A percentile compares a stretch with the other conserved stretches of the same genome.
Conservation (phyloP, 2,329 filamentous ascomycete genomes). For the Arthrinium puccinioides region DNA sequence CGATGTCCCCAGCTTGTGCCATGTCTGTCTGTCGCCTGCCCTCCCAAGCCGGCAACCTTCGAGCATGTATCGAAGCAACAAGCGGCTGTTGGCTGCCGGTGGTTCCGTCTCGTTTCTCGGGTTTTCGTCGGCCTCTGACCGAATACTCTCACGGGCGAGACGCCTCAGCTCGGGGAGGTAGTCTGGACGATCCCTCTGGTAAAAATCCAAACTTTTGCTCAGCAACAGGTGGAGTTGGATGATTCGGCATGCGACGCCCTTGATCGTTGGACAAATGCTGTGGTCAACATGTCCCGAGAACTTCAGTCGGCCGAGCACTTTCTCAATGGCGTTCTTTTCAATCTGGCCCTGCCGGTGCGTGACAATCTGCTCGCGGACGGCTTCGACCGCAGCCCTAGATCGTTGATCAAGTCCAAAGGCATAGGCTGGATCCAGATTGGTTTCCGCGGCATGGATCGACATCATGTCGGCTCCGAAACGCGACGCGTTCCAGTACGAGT, state of each 20-base stretch:
- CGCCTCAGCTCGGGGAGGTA: too few species aligned
- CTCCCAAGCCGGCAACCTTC: not conserved
- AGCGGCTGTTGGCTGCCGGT: too few species aligned
- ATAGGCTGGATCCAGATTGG: not conserved
- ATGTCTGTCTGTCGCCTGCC: not conserved
- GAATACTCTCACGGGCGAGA: too few species aligned
- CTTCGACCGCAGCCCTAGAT: not conserved
- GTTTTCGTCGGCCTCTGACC: too few species aligned
- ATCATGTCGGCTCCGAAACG: too few species aligned
- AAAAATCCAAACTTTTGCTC: not conserved
- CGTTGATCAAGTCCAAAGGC: not conserved
- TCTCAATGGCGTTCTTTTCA: not conserved
- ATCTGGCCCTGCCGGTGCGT: not conserved
- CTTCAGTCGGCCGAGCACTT: too few species aligned
- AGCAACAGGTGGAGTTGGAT: not conserved
- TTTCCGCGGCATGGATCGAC: not conserved
- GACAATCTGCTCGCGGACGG: not conserved
- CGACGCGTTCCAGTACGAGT: not conserved
- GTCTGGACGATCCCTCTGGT: not conserved
- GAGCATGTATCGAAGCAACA: not conserved
- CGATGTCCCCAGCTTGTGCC: not conserved
- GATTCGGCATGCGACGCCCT: not conserved
- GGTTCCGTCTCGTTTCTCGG: too few species aligned
- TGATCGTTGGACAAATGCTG: not conserved
- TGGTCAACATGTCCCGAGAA: not conserved